Base-by-base conservation (phyloP, 2,329 filamentous ascomycete species). In the Epichloe baconii region DNA sequence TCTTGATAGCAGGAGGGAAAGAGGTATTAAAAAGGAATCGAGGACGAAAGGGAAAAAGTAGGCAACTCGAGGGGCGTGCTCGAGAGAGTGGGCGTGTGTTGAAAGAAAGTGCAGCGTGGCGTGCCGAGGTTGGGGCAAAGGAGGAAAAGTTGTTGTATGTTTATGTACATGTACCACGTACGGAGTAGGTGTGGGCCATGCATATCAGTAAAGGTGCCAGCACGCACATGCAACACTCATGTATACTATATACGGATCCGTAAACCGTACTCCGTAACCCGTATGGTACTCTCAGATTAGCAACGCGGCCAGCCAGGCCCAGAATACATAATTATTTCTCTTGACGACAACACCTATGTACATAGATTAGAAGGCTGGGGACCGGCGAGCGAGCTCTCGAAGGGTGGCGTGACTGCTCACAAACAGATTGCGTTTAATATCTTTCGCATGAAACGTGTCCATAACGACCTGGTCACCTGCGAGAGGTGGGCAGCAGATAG, bases 111-210 rank as follows among this genome's bases (percentile, higher is more conserved):
- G 40, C 40, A 19, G 14, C 7, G 43, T 49, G 47, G 45, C 45
- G 40, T 38, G 12, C 44, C 35, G 26, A 51, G 52, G 52, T 53
- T 53, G 52, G 49, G 52, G 49, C 49, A 42, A 35, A 15, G 19
- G 46, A 44, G 26, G 26, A 41, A 43, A 41, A 51, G 21, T 31
- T 10, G 26, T 31, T 31, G 26, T 26, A 26, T 26, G 6, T 26
- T 26, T 7, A 26, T 26, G 23, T 26, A 26, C 23, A 31, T 31
- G 26, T 31, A 31, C 31, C 4, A 10, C 31, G 31, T 31, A 31
- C 10, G 31, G 8, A 31, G 31, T 31, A 31, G 8, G 8, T 31
- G 31, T 31, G 10, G 31, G 8, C 10, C 10, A 31, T 31, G 21
- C 26, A 47, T n/a, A 21, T 21, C 44, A 21, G 44, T n/a, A n/a